Evolutionary conservation across 306 rosid genomes (phyloP).

Genomic region (Quercus aquifolioides): DNA sequence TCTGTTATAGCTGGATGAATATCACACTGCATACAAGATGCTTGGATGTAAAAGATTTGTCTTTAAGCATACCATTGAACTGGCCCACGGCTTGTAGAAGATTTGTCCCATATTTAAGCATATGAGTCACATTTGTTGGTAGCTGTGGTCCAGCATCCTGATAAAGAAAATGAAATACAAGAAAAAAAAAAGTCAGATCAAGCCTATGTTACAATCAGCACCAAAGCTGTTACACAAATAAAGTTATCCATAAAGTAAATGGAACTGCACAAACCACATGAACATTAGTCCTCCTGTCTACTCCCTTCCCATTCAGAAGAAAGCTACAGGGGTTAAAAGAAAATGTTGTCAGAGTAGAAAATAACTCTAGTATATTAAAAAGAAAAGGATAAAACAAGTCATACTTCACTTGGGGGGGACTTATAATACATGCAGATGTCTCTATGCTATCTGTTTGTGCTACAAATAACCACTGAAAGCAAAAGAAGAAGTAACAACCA

Average conservation of each 20-base stretch:
- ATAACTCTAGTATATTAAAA: slow-evolving; percentile 8
- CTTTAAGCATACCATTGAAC: slow-evolving; percentile 63
- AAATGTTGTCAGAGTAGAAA: slow-evolving; percentile 28
- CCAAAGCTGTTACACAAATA: slow-evolving; percentile 6
- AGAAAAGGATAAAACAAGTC: slow-evolving; percentile 14
- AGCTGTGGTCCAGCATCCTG: slow-evolving; percentile 92
- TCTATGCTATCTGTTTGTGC: slow-evolving; percentile 71
- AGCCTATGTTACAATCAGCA: slow-evolving; percentile 15
- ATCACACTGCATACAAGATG: slow-evolving; percentile 24
- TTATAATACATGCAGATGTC: slow-evolving; percentile 79
- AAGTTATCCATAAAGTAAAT: slow-evolving; percentile 9
- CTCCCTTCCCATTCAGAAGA: slow-evolving; percentile 85
- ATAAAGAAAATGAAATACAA: slow-evolving; percentile 15
- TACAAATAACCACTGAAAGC: slow-evolving; percentile 69
- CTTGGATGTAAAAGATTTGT: slow-evolving; percentile 11
- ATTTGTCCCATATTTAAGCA: slow-evolving; percentile 82
- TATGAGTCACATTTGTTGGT: slow-evolving; percentile 63
- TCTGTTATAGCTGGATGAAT: slow-evolving; percentile 27
- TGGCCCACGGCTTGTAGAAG: slow-evolving; percentile 89
- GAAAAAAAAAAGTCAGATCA: slow-evolving; percentile 19
- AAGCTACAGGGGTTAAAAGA: slow-evolving; percentile 51
- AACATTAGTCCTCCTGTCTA: slow-evolving; percentile 48
- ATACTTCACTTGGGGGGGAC: slow-evolving; percentile 90
- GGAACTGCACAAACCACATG: slow-evolving; percentile 50
- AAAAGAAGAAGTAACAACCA: background rate